These are phyloP conservation scores for Passalora sequoiae DNA, from an alignment of 2,329 filamentous ascomycete species.

Conservation along the genomic window DNA sequence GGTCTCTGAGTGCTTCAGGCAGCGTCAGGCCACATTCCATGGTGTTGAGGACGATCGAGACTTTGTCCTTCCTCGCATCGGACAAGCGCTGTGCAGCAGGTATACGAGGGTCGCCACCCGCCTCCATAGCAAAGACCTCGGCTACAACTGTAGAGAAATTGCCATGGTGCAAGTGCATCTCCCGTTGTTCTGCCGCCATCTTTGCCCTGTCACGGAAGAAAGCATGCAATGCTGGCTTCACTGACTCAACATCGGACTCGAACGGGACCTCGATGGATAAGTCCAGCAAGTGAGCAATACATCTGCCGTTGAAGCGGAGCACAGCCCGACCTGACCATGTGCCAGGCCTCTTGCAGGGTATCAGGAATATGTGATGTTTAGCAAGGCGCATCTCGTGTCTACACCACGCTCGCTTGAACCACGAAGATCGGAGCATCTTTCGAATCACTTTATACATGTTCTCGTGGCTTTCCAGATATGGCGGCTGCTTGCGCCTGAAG, in stretches of 20 bases:
- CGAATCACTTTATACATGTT: slow-evolving; percentile 31
- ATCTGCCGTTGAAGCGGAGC: slow-evolving; percentile 39
- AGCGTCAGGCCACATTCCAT: slow-evolving; percentile 38
- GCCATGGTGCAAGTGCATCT: slow-evolving; percentile 28
- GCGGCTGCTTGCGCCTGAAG: slow-evolving; percentile 30
- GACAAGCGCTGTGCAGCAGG: slow-evolving; percentile 37
- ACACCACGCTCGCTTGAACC: slow-evolving; percentile 45
- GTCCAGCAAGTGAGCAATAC: slow-evolving; percentile 39
- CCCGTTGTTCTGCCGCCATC: slow-evolving; percentile 19
- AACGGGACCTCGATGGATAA: slow-evolving; percentile 34
- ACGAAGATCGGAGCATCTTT: slow-evolving; percentile 39
- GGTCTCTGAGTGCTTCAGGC: slow-evolving; percentile 26
- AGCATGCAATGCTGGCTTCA: slow-evolving; percentile 32
- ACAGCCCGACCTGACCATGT: slow-evolving; percentile 22
- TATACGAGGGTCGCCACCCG: slow-evolving; percentile 40
- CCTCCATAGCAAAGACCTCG: slow-evolving; percentile 39
- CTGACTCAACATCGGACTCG: slow-evolving; percentile 28
- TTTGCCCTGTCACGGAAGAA: slow-evolving; percentile 34
- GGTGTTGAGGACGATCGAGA: slow-evolving; percentile 39
- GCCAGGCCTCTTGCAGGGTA: slow-evolving; percentile 32
- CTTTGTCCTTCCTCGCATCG: slow-evolving; percentile 42
- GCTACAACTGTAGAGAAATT: slow-evolving; percentile 35
- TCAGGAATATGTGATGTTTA: slow-evolving; percentile 38
- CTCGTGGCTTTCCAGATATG: slow-evolving; percentile 31
- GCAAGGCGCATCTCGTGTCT: slow-evolving; percentile 42